A percentile compares a stretch with the other conserved stretches of the same genome.
These are phyloP conservation scores for Boletellus deceptivus DNA, from an alignment of 1,284 basidiomycete species.

Conservation along the genomic window DNA sequence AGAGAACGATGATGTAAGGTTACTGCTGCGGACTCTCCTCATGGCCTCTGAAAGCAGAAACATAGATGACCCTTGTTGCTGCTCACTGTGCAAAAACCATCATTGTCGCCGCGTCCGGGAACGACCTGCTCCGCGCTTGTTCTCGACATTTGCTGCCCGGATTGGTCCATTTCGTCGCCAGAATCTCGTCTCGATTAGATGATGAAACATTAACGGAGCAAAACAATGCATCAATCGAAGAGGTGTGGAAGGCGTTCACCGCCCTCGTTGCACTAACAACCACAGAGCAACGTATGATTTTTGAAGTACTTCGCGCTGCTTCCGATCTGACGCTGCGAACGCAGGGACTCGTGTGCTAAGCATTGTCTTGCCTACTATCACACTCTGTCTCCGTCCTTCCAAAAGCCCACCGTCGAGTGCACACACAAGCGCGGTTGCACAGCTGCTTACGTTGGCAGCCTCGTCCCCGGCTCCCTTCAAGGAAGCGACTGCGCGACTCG, in stretches of 20 bases:
- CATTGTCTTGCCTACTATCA: slow-evolving; percentile 78
- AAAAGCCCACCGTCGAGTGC: slow-evolving; percentile 46
- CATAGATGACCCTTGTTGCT: slow-evolving; percentile 76
- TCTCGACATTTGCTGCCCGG: slow-evolving; percentile 74
- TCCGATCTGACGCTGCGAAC: slow-evolving; percentile 6
- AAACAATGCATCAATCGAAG: slow-evolving; percentile 63
- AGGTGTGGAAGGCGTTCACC: slow-evolving; percentile 81
- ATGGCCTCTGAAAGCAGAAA: slow-evolving; percentile 22
- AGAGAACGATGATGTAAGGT: slow-evolving; percentile 65
- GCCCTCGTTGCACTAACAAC: slow-evolving; percentile 59
- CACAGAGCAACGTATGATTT: slow-evolving; percentile 62
- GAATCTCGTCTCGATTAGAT: slow-evolving; percentile 55
- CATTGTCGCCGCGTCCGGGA: slow-evolving; percentile 58
- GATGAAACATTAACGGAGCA: slow-evolving; percentile 55
- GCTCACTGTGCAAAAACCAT: slow-evolving; percentile 87
- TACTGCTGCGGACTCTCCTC: not conserved
- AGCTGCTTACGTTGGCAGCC: slow-evolving; percentile 78
- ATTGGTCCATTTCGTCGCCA: slow-evolving; percentile 76
- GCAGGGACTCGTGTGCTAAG: slow-evolving; percentile 70
- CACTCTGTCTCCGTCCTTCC: slow-evolving; percentile 66
- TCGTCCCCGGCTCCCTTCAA: slow-evolving; percentile 80
- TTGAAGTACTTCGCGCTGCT: not conserved
- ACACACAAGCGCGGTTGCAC: slow-evolving; percentile 66
- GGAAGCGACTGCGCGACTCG: slow-evolving; percentile 76
- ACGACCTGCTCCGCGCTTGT: slow-evolving; percentile 70